These are phyloP conservation scores for Orychophragmus violaceus DNA, from an alignment of 345 rosid genomes.

Conservation along the genomic window DNA sequence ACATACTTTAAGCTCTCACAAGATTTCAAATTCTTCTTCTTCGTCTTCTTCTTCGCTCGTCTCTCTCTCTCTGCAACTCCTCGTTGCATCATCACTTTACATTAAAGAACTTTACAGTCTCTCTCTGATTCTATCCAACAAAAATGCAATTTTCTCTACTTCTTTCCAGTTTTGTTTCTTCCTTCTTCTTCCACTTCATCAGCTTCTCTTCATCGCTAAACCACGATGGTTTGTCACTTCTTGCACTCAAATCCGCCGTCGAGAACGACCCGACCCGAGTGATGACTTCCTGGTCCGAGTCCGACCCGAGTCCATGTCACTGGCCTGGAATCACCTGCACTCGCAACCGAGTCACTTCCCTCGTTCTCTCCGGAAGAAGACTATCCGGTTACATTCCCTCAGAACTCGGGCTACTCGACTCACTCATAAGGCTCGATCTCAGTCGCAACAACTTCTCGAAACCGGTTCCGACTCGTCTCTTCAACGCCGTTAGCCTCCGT, in stretches of 20 bases:
- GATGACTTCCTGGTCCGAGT: constrained; percentile 62
- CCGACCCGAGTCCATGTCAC: constrained; percentile 71
- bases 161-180: background rate
- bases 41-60: background rate
- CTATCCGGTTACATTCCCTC: constrained; percentile 83
- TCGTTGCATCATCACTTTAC: constrained; percentile 46
- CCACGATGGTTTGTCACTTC: constrained; percentile 78
- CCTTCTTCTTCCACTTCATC: constrained; percentile 5
- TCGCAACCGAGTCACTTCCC: constrained; percentile 52
- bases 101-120: no score
- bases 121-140: no score
- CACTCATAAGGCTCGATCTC: constrained; percentile 53
- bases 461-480: constrained; percentile 52
- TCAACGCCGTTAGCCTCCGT: constrained; percentile 45
- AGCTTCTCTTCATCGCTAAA: constrained; percentile 38
- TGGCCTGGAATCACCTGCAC: constrained; percentile 72
- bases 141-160: constrained; percentile 6
- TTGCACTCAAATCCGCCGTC: constrained; percentile 81
- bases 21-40: constrained; percentile 28
- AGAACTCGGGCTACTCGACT: constrained; percentile 70
- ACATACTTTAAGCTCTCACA: constrained; percentile 15
- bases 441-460: constrained; percentile 62
- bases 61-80: constrained; percentile 43
- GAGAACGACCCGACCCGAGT: constrained; percentile 53
- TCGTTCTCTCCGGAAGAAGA: constrained; percentile 46